Evolutionary conservation across 2,329 filamentous ascomycete genomes (phyloP), one percentile per base, ranked within the genome.

Genomic region (Purpureocillium takamizusanense): DNA sequence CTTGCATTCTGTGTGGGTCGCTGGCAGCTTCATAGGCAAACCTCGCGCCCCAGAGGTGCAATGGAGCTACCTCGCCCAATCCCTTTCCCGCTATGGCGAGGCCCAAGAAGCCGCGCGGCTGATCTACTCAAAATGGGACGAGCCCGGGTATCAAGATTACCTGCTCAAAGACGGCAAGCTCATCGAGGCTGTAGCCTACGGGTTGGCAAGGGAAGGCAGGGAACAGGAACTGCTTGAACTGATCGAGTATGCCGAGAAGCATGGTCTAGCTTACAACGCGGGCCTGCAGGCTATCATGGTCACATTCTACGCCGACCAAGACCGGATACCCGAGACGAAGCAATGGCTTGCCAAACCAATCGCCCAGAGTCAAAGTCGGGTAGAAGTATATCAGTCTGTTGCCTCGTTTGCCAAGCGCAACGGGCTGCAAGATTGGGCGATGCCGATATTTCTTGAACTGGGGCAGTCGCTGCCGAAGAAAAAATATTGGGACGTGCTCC

Each of bases 401-500:
- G 60, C 60, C 4, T 46, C 45, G 31, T 78, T 81, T 47, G 79
- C 77, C 37, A 67, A 74, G 38, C 69, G 74, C 16, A 78, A 76
- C 38, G 61, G 71, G 17, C 66, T 83, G 38, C 51, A 72, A 33
- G 67, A 75, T 1, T 86, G 82, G 76, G 79, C 78, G 1, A 69
- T 74, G 38, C 55, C 64, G 1, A 62, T 83, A 10, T 78, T 87
- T 42, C 65, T 69, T 39, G 46, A 65, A 15, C 59, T 78, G 8
- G 65, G 71, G 32, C 63, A 72, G 37, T 59, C 53, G 33, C 62
- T 57, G 37, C 69, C 64, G 5, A 54, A 52, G 31, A 78, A 81
- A 45, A 59, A 68, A 25, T 72, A 72, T 16, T 87, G 84, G 78
- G 82, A 92, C 52, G 70, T 81, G 11, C 66, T 86, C 11, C 73